A percentile compares a stretch with the other conserved stretches of the same genome.
Conservation (phyloP, 371 early-diverging fungal species). For the Conidiobolus incongruus region DNA sequence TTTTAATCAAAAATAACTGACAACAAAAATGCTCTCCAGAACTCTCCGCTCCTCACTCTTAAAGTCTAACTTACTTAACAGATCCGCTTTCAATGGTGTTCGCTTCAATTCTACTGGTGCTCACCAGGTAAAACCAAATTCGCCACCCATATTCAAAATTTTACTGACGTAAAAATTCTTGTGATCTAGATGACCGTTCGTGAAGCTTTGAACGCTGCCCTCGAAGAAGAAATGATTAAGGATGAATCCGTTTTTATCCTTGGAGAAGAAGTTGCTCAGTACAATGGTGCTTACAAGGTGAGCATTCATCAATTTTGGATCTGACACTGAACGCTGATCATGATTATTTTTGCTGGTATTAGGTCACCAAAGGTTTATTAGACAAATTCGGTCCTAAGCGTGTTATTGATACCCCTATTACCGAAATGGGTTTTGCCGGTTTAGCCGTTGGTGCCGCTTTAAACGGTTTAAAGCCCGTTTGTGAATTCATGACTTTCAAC, state of each 20-base stretch:
- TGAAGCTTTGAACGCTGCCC: slow-evolving; percentile 94
- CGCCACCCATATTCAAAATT: too few relatives aligned
- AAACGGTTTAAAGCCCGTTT: slow-evolving; percentile 90
- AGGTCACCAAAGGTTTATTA: slow-evolving; percentile 93
- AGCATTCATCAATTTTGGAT: too few relatives aligned
- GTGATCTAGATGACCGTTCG: slow-evolving; percentile 75
- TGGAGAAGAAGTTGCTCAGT: slow-evolving; percentile 97
- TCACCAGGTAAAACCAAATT: too few relatives aligned
- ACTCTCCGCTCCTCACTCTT: too few relatives aligned
- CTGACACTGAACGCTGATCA: too few relatives aligned
- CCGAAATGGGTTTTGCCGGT: slow-evolving; percentile 98
- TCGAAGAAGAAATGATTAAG: slow-evolving; percentile 92
- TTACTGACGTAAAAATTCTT: too few relatives aligned
- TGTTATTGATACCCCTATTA: slow-evolving; percentile 98
- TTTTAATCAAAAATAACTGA: too few relatives aligned
- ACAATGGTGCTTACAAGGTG: slow-evolving; percentile 99
- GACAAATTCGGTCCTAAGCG: slow-evolving; percentile 95
- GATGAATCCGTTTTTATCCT: slow-evolving; percentile 87
- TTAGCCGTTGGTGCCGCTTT: slow-evolving; percentile 95
- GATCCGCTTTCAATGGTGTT: too few relatives aligned
- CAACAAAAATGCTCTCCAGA: too few relatives aligned
- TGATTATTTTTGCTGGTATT: slow-evolving; percentile 6
- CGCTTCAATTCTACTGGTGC: too few relatives aligned
- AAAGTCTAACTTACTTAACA: too few relatives aligned
- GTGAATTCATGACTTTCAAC: slow-evolving; percentile 99